Base-by-base conservation (phyloP, 495 filamentous ascomycete species). In the Aspergillus mulundensis region DNA sequence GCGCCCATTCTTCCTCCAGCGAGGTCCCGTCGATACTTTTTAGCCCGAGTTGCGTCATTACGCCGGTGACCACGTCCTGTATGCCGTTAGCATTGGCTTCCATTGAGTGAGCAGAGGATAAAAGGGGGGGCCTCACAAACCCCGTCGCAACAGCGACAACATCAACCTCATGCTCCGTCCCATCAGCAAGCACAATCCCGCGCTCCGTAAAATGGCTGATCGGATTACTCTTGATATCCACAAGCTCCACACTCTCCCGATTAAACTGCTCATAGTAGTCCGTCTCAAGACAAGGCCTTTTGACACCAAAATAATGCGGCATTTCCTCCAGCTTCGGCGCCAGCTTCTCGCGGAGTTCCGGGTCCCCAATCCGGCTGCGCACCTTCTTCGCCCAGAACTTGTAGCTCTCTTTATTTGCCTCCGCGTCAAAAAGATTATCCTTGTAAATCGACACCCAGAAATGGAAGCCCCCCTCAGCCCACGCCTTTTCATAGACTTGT, bases 231-330 rank as follows among this genome's bases (percentile, higher is more conserved):
- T 75, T 71, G 53, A 79, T 74, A 61, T 81, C 68, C 25, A 87
- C 70, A 11, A 87, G 42, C 24, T 83, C 66, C 16, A 86, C 81
- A 54, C 78, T 79, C 0, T 72, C 67, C 16, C 68, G 63, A 55
- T 85, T 81, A 66, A 86, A 81, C 34, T 76, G 71, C 57, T 86
- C 83, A 55, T 78, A 86, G 65, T 80, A 86, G 42, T 77, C 65
- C 20, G 68, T 55, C 55, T 86, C 81, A 5, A 86, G 70, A 15
- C 71, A 78, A 2, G 78, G 76, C 0, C 83, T 72, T 61, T 84
- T 86, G 7, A 72, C 64, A 11, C 82, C 84, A 36, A 77, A 84
- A 0, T 69, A 49, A 51, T 85, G 77, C 0, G 77, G 81, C 32
- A 70, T 70, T 42, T 81, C 63, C 12, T 71, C 25, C 25, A 28